A percentile compares a stretch with the other conserved stretches of the same genome.
phyloP scores from a whole-genome alignment of 352 stramenopile species.

The Phytopythium chamaehyphon region DNA sequence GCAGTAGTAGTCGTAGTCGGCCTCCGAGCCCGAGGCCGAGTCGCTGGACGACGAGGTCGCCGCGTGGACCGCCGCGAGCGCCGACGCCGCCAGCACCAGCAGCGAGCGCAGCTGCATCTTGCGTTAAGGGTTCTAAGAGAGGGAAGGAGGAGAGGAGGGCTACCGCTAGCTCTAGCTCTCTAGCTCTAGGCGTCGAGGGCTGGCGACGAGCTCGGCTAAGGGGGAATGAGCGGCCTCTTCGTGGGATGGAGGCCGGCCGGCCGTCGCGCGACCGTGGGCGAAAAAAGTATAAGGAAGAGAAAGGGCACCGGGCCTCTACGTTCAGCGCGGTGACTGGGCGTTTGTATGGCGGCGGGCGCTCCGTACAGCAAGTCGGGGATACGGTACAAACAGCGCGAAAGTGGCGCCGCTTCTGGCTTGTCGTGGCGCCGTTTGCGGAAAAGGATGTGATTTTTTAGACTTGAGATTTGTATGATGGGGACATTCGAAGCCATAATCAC shows the following conservation, averaged over 20 bases:
- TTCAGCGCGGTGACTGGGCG: background rate
- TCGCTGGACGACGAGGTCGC: conserved; percentile 2
- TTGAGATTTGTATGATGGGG: too few relatives aligned
- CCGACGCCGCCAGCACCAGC: conserved; percentile 23
- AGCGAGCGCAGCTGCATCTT: conserved; percentile 49
- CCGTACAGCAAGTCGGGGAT: too few relatives aligned
- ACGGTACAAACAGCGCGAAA: too few relatives aligned
- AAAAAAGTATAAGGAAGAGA: conserved; percentile 5
- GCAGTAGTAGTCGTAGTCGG: conserved; percentile 47
- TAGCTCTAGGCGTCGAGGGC: too few relatives aligned
- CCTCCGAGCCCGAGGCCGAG: conserved; percentile 17
- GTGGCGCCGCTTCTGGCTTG: too few relatives aligned
- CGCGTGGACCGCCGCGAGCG: conserved; percentile 18
- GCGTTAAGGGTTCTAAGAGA: background rate
- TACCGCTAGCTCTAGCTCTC: too few relatives aligned
- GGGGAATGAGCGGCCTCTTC: too few relatives aligned
- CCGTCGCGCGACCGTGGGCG: background rate
- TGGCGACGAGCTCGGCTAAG: too few relatives aligned
- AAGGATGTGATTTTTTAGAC: too few relatives aligned
- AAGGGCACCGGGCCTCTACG: background rate
- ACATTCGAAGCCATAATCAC: too few relatives aligned
- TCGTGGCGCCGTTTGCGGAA: background rate
- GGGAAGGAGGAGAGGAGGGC: too few relatives aligned
- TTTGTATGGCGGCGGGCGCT: background rate
- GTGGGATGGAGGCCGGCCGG: background rate